Evolutionary conservation across 768 basidiomycete genomes (phyloP).

Genomic region (Suillus hirtellus): DNA sequence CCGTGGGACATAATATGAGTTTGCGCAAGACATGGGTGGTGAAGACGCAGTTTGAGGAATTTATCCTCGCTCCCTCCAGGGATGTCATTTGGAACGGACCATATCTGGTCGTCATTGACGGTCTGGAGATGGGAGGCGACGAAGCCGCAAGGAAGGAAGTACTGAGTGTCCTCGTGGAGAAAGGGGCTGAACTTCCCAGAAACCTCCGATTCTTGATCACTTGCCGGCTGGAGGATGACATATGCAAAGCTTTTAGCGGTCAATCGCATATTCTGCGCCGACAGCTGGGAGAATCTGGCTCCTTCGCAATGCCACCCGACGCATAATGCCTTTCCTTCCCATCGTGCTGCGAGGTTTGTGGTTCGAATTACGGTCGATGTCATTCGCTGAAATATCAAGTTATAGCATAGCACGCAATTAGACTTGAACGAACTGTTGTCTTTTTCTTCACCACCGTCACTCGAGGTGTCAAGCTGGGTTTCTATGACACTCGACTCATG

Average conservation of each 20-base stretch:
- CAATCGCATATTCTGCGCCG: constrained; percentile 11
- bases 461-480: not conserved
- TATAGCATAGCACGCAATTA: not conserved
- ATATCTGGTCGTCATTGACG: constrained; percentile 37
- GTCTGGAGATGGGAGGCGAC: constrained; percentile 31
- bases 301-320: not conserved
- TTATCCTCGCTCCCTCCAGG: constrained; percentile 20
- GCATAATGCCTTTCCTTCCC: not conserved
- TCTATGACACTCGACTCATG: not conserved
- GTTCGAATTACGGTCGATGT: not conserved
- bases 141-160: constrained; percentile 20
- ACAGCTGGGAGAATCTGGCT: not conserved
- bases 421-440: not conserved
- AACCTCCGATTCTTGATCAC: constrained; percentile 30
- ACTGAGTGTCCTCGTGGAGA: constrained; percentile 19
- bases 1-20: constrained; percentile 9
- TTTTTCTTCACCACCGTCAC: not conserved
- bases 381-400: not conserved
- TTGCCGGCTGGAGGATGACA: constrained; percentile 27
- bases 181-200: constrained; percentile 17
- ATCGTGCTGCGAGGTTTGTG: not conserved
- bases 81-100: constrained; percentile 29
- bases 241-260: constrained; percentile 13
- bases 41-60: constrained; percentile 26
- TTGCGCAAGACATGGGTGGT: constrained; percentile 22